Percentiles rank a stretch among this genome's conserved stretches.
These are phyloP conservation scores for Pelargonium fulgidum DNA, from an alignment of 441 rosid species.

Conservation along the genomic window DNA sequence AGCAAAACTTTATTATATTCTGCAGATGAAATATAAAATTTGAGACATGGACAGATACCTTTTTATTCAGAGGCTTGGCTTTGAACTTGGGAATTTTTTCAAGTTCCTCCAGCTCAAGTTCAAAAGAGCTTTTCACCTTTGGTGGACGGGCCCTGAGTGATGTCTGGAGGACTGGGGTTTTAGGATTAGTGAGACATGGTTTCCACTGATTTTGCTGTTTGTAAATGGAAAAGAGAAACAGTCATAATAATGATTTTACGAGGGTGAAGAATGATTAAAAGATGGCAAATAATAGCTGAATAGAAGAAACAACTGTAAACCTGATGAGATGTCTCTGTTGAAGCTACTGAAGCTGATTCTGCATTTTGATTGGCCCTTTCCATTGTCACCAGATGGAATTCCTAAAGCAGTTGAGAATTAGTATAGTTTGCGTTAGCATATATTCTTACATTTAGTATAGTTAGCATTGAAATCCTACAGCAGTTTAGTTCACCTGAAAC, in stretches of 20 bases:
- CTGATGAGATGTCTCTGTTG: conserved; percentile 68
- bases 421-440: neutral
- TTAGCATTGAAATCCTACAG: too few relatives aligned
- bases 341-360: conserved; percentile 72
- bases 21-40: neutral
- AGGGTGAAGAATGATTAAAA: too few relatives aligned
- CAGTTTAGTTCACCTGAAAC: conserved; percentile 52
- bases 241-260: conserved; percentile 6
- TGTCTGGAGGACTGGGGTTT: conserved; percentile 73
- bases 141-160: conserved; percentile 81
- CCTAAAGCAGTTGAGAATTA: conserved; percentile 39
- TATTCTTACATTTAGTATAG: neutral
- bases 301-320: conserved; percentile 24
- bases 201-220: conserved; percentile 53
- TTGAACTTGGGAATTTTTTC: conserved; percentile 85
- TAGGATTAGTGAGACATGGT: conserved; percentile 65
- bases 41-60: conserved; percentile 39
- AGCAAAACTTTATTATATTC: neutral
- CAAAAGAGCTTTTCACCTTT: conserved; percentile 62
- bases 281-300: too few relatives aligned
- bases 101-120: conserved; percentile 80
- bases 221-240: conserved; percentile 1
- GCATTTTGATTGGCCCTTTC: conserved; percentile 69
- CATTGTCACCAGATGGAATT: conserved; percentile 78
- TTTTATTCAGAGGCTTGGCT: conserved; percentile 89